Base-by-base conservation (phyloP, 495 filamentous ascomycete genomes). In the Podospora pseudocomata region DNA sequence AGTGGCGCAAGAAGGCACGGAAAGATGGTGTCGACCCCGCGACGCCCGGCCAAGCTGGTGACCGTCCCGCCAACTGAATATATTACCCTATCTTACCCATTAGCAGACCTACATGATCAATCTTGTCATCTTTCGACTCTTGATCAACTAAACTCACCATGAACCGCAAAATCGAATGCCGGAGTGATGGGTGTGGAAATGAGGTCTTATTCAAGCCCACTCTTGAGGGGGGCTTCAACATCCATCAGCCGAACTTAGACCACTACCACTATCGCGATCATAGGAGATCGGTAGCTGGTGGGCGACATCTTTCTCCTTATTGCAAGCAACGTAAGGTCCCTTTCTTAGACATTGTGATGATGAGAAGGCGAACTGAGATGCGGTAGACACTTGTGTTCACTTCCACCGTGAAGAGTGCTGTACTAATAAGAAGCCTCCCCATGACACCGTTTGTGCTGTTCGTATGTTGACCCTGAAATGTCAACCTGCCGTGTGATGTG, bases 381-480 rank as follows among this genome's bases (percentile, higher is more conserved):
- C 3, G 16, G 2, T 44, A 74, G 73, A 74, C 34, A 75, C 72
- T 4, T 74, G 70, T 68, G 54, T 32, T 39, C 71, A 73, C 60
- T 73, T 73, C 55, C 62, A 66, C 30, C 44, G 63, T 34, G 70
- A 72, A 13, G 74, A 75, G 49, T 62, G 64, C n/a, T 75, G 74
- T 23, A 65, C 44, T 30, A 64, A 71, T 53, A 68, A 71, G 72
- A 75, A 75, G 34, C 70, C 74, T 16, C 56, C 44, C 2, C 72
- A 74, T 62, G 74, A 75, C 60, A 44, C 54, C 11, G 74, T 75
- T 23, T 75, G 74, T 57, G 64, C 72, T 27, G 64, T 71, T 39
- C 74, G 73, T 74, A 68, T 18, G 26, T 30, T 18, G 27, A 60
- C 54, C 49, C 28, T 56, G 16, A 28, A 6, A 3, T 18, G 18